These are phyloP conservation scores for Arctium minus DNA, from an alignment of 129 eudicot genomes.

Conservation along the genomic window DNA sequence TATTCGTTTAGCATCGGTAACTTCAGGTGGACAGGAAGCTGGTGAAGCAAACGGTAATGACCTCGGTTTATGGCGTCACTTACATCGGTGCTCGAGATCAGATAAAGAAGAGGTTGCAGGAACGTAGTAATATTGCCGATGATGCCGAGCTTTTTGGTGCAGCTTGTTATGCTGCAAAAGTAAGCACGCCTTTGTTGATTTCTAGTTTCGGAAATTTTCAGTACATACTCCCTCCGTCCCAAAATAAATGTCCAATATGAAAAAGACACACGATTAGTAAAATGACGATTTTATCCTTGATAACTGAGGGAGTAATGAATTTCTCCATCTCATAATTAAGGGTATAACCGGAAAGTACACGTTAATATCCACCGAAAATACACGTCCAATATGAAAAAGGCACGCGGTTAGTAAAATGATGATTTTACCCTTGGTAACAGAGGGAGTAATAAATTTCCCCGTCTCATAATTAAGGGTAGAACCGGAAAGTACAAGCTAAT, in stretches of 20 bases:
- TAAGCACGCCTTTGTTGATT: constrained; percentile 27
- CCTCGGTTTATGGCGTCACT: constrained; percentile 98
- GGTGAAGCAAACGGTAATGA: constrained; percentile 98
- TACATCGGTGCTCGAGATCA: constrained; percentile 95
- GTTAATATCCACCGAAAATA: no score
- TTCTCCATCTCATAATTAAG: no score
- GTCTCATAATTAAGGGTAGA: neutral
- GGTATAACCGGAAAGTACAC: no score
- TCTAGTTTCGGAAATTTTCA: neutral
- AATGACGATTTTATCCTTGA: no score
- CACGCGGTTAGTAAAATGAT: neutral
- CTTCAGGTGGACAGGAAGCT: constrained; percentile 88
- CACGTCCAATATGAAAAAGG: no score
- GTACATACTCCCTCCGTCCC: neutral
- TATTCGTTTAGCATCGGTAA: neutral
- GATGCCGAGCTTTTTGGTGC: constrained; percentile 72
- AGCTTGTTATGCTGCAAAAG: constrained; percentile 94
- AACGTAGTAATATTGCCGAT: constrained; percentile 65
- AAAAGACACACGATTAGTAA: no score
- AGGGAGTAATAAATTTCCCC: neutral
- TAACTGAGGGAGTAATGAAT: no score
- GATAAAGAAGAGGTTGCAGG: constrained; percentile 78
- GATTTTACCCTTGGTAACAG: neutral
- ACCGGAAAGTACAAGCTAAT: neutral
- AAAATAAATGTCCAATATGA: no score